A percentile compares a stretch with the other conserved stretches of the same genome.
These are phyloP conservation scores for Phytophthora syringae DNA, from an alignment of 352 stramenopile genomes.

Conservation along the genomic window DNA sequence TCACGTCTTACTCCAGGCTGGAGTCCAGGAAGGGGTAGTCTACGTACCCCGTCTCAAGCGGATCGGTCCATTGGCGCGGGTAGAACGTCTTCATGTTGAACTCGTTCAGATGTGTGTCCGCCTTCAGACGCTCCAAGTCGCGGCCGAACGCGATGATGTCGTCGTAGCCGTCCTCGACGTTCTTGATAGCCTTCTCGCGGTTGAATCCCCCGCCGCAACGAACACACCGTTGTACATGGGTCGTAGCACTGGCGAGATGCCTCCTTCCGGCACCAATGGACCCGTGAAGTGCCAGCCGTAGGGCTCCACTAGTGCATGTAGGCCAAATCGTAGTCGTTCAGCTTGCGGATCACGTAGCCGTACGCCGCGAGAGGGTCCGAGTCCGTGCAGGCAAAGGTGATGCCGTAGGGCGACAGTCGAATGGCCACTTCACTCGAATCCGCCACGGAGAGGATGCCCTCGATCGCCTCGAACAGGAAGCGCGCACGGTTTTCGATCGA, in stretches of 20 bases:
- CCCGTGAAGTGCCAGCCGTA: conserved; percentile 28
- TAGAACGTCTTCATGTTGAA: conserved; percentile 42
- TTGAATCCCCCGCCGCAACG: conserved; percentile 46
- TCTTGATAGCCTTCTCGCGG: conserved; percentile 34
- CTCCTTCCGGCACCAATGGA: conserved; percentile 31
- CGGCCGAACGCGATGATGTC: conserved; percentile 57
- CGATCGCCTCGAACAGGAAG: conserved; percentile 76
- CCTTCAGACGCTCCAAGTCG: conserved; percentile 47
- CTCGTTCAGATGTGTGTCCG: conserved; percentile 39
- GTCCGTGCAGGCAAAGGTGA: conserved; percentile 42
- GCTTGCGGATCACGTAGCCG: conserved; percentile 31
- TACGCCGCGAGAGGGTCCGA: conserved; percentile 41
- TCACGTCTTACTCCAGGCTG: too few species aligned
- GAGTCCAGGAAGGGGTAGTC: conserved; percentile 35
- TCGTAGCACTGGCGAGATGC: conserved; percentile 39
- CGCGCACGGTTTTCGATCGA: conserved; percentile 77
- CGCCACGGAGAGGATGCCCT: conserved; percentile 32
- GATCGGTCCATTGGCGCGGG: conserved; percentile 12
- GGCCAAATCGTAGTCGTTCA: conserved; percentile 43
- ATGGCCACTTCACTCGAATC: conserved; percentile 33
- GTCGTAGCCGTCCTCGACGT: conserved; percentile 34
- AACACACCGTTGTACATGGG: conserved; percentile 50
- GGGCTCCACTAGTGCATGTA: conserved; percentile 55
- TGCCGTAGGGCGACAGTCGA: conserved; percentile 27
- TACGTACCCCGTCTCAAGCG: conserved; percentile 28